phyloP scores from a whole-genome alignment of 1,139 yeast species.

The Debaryomyces subglobosus region DNA sequence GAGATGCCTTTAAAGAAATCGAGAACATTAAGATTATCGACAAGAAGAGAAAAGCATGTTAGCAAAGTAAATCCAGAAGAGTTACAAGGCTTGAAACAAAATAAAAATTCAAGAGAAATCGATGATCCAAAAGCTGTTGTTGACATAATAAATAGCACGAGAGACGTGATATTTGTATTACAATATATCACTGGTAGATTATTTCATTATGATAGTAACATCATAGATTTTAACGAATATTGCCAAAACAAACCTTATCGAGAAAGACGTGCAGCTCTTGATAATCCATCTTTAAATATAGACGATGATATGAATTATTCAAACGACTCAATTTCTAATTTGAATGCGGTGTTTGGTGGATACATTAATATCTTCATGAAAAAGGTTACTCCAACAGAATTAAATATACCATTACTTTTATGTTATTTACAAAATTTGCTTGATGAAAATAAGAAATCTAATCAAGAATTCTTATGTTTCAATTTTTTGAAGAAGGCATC shows the following conservation, averaged over 20 bases:
- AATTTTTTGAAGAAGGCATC: constrained; percentile 54
- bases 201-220: constrained; percentile 65
- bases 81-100: background rate
- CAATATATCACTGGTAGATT: constrained; percentile 67
- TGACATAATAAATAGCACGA: constrained; percentile 38
- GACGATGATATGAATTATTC: constrained; percentile 42
- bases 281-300: constrained; percentile 24
- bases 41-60: constrained; percentile 29
- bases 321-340: constrained; percentile 51
- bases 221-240: constrained; percentile 51
- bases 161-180: constrained; percentile 44
- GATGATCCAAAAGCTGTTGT: constrained; percentile 49
- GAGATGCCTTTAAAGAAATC: constrained; percentile 30
- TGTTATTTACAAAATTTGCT: constrained; percentile 44
- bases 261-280: constrained; percentile 33
- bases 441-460: constrained; percentile 48
- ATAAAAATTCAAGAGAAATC: constrained; percentile 27
- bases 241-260: constrained; percentile 44
- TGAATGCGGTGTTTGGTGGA: constrained; percentile 60
- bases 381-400: constrained; percentile 40
- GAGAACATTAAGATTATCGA: constrained; percentile 35
- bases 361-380: constrained; percentile 41
- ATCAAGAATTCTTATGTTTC: constrained; percentile 66
- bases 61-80: constrained; percentile 15
- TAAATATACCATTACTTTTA: constrained; percentile 40